These are phyloP conservation scores for Saitozyma sp. DNA, from an alignment of 768 basidiomycete species.

Conservation along the genomic window DNA sequence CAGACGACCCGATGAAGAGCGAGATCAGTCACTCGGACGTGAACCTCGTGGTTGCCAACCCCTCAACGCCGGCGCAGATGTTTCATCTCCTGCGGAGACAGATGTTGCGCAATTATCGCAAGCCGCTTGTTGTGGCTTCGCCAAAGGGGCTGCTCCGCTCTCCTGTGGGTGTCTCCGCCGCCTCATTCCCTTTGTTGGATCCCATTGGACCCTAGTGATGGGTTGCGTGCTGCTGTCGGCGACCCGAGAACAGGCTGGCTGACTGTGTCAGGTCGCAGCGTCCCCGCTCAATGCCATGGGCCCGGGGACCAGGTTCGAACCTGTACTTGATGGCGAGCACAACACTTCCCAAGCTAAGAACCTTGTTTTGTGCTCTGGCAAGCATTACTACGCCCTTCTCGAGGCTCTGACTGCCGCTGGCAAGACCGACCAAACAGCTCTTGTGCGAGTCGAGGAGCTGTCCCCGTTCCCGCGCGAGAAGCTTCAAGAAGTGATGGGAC, in stretches of 20 bases:
- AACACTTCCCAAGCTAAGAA: constrained; percentile 57
- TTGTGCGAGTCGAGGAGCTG: constrained; percentile 80
- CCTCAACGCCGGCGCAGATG: constrained; percentile 86
- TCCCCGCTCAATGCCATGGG: constrained; percentile 67
- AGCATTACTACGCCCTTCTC: constrained; percentile 79
- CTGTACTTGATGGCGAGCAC: constrained; percentile 59
- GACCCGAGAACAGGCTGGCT: not conserved
- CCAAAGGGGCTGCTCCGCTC: constrained; percentile 81
- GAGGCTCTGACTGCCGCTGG: constrained; percentile 53
- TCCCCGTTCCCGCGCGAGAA: constrained; percentile 78
- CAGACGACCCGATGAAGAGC: constrained; percentile 65
- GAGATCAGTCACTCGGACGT: constrained; percentile 54
- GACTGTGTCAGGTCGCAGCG: constrained; percentile 64
- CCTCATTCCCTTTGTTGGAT: not conserved
- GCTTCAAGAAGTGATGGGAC: constrained; percentile 57
- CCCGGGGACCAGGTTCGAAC: constrained; percentile 64
- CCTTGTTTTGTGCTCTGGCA: constrained; percentile 75
- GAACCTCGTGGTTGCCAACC: constrained; percentile 82
- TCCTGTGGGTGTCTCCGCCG: constrained; percentile 58
- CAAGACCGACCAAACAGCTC: constrained; percentile 58
- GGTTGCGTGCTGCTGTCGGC: not conserved
- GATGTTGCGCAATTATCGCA: constrained; percentile 78
- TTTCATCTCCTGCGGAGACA: constrained; percentile 91
- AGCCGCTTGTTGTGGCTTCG: constrained; percentile 78
- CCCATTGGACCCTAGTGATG: too few species aligned